Evolutionary conservation across 345 rosid species (phyloP).

Genomic region (Eucalyptus microcorys): DNA sequence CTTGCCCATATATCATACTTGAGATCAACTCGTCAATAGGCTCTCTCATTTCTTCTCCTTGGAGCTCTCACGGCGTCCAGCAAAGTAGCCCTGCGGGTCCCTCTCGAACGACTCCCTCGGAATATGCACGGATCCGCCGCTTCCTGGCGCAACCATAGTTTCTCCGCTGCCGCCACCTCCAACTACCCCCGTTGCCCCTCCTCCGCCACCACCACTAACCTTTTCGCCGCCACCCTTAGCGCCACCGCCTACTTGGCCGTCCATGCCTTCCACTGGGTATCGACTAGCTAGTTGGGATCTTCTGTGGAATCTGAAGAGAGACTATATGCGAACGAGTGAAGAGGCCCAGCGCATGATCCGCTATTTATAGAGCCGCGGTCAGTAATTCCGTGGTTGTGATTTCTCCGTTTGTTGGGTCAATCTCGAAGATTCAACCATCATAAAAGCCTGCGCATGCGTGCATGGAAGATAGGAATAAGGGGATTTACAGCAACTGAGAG

Average conservation of each 20-base stretch:
- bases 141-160: background rate
- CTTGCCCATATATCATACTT: background rate
- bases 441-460: background rate
- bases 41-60: background rate
- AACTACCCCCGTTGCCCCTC: background rate
- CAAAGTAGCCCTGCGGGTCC: background rate
- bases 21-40: background rate
- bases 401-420: background rate
- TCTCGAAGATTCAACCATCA: background rate
- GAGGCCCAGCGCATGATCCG: background rate
- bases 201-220: background rate
- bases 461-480: background rate
- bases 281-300: background rate
- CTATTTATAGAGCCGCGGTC: background rate
- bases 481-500: background rate
- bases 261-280: background rate
- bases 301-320: background rate
- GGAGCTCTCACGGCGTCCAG: background rate
- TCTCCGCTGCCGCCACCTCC: background rate
- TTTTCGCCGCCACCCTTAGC: background rate
- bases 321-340: background rate
- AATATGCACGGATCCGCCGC: background rate
- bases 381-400: background rate
- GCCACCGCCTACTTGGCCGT: background rate
- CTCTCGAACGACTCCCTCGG: background rate